Percentiles rank a stretch among this genome's conserved stretches.
phyloP scores from a whole-genome alignment of 2,329 filamentous ascomycete genomes.

The Epichloe gansuensis region DNA sequence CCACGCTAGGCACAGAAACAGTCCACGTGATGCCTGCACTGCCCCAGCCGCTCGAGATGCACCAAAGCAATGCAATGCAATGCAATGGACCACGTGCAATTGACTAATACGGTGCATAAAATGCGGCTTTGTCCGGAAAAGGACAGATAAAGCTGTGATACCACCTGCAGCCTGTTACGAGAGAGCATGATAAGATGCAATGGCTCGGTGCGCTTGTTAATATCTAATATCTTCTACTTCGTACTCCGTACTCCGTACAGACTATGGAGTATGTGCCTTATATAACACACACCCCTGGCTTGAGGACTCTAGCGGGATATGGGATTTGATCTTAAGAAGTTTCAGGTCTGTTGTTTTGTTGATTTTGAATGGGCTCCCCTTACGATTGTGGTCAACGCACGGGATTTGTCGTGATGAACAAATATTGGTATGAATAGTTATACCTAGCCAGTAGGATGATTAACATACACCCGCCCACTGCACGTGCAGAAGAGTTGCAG shows the following conservation, averaged over 20 bases:
- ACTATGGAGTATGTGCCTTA: background rate
- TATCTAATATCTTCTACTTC: background rate
- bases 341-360: too few species aligned
- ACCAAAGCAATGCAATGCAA: background rate
- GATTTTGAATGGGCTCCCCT: too few species aligned
- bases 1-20: background rate
- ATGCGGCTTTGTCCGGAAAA: background rate
- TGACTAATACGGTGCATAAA: background rate
- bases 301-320: too few species aligned
- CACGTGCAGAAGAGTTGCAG: too few species aligned
- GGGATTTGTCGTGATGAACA: too few species aligned
- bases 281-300: background rate
- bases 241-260: too few species aligned
- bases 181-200: background rate
- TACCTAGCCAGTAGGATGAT: too few species aligned
- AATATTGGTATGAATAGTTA: too few species aligned
- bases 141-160: background rate
- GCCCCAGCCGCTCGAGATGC: background rate
- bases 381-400: too few species aligned
- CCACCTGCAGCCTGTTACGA: background rate
- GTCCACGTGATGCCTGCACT: conserved; percentile 1
- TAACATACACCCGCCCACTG: too few species aligned
- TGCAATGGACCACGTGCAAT: conserved; percentile 1
- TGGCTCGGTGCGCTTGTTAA: background rate
- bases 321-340: too few species aligned